Percentiles rank a stretch among this genome's conserved stretches.
These are phyloP conservation scores for Phytopythium delawarense DNA, from an alignment of 352 stramenopile species.

Conservation along the genomic window DNA sequence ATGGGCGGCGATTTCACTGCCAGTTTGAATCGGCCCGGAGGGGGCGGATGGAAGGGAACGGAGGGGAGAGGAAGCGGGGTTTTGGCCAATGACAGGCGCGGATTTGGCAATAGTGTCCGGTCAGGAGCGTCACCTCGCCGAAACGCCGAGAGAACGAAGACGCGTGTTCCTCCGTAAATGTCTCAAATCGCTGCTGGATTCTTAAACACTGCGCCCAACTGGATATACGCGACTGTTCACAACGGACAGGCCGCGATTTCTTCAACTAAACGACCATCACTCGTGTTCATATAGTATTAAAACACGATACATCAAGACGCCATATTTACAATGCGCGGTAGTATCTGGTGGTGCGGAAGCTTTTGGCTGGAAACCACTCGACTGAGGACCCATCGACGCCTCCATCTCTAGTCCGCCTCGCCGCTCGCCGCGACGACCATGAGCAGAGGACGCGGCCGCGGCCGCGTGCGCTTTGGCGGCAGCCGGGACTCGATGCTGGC, in stretches of 20 bases:
- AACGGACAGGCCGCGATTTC: not conserved
- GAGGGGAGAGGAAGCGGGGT: not conserved
- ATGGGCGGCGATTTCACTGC: not conserved
- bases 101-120: not conserved
- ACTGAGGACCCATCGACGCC: not conserved
- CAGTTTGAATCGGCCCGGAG: not conserved
- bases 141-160: not conserved
- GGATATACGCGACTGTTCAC: not conserved
- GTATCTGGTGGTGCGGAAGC: not conserved
- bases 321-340: not conserved
- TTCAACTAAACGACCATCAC: not conserved
- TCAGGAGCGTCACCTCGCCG: not conserved
- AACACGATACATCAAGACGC: not conserved
- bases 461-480: constrained; percentile 67
- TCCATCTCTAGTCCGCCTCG: not conserved
- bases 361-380: constrained; percentile 1
- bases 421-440: constrained; percentile 15
- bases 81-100: not conserved
- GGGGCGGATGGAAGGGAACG: constrained; percentile 9
- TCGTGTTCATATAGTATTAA: not conserved
- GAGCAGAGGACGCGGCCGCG: constrained; percentile 58
- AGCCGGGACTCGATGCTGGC: constrained; percentile 62
- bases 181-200: not conserved
- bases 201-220: not conserved
- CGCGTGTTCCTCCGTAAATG: not conserved